Conservation (phyloP, 371 early-diverging fungal species). For the Choanephora cucurbitarum region DNA sequence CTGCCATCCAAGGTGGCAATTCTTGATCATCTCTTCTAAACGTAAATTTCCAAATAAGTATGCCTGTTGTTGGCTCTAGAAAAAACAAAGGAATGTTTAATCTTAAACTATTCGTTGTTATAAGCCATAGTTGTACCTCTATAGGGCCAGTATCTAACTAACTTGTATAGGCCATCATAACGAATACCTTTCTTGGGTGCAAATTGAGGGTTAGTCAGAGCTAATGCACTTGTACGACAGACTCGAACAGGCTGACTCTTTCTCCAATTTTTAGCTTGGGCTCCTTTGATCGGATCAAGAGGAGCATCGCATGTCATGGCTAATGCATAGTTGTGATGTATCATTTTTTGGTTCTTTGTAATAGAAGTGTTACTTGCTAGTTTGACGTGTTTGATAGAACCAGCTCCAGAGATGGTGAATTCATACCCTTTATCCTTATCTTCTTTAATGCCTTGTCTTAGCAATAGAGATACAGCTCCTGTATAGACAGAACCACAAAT, state of each 20-base stretch:
- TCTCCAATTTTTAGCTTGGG: conserved; percentile 55
- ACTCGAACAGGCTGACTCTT: conserved; percentile 61
- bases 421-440: conserved; percentile 60
- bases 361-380: conserved; percentile 7
- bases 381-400: conserved; percentile 45
- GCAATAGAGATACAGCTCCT: conserved; percentile 56
- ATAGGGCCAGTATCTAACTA: conserved; percentile 65
- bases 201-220: conserved; percentile 43
- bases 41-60: conserved; percentile 54
- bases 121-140: no score
- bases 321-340: conserved; percentile 50
- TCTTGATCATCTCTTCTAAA: conserved; percentile 66
- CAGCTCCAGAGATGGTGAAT: conserved; percentile 61
- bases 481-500: conserved; percentile 45
- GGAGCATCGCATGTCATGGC: conserved; percentile 59
- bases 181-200: conserved; percentile 53
- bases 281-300: conserved; percentile 41
- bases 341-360: conserved; percentile 45
- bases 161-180: conserved; percentile 70
- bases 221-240: conserved; percentile 39
- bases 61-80: conserved; percentile 15
- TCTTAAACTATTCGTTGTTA: no score
- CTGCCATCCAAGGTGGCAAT: conserved; percentile 63
- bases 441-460: conserved; percentile 56
- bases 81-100: no score